Conservation (phyloP, 495 filamentous ascomycete species). For the Penicillium salamii region DNA sequence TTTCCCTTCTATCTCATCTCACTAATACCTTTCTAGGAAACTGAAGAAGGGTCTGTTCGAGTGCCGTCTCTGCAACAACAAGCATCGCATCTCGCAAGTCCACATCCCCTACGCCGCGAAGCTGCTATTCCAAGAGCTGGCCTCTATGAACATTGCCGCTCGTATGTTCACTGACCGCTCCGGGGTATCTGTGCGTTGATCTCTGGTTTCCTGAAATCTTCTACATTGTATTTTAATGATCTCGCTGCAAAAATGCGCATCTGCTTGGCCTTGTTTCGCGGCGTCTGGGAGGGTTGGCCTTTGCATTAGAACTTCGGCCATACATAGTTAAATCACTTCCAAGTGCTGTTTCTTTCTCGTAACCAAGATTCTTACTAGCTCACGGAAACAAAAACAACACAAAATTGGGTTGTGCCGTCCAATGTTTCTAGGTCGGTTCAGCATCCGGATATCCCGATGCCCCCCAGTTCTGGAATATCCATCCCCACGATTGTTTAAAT, state of each 20-base stretch:
- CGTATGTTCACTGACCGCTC: slow-evolving; percentile 86
- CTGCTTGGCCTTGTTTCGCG: slow-evolving; percentile 19
- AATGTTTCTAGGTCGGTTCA: background rate
- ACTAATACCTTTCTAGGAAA: slow-evolving; percentile 59
- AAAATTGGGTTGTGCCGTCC: no score
- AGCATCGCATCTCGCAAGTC: slow-evolving; percentile 94
- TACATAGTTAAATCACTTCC: slow-evolving; percentile 22
- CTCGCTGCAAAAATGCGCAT: slow-evolving; percentile 25
- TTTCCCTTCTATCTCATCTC: background rate
- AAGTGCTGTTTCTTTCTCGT: background rate
- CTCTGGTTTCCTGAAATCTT: slow-evolving; percentile 8
- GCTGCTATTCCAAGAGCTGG: slow-evolving; percentile 96
- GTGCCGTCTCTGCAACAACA: slow-evolving; percentile 96
- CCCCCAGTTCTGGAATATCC: background rate
- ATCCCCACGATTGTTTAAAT: background rate
- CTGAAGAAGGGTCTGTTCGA: slow-evolving; percentile 92
- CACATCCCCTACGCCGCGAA: slow-evolving; percentile 98
- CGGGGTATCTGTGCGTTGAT: slow-evolving; percentile 46
- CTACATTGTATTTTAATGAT: slow-evolving; percentile 29
- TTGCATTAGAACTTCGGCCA: slow-evolving; percentile 21
- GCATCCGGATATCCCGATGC: background rate
- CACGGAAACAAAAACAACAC: no score
- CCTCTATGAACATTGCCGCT: slow-evolving; percentile 96
- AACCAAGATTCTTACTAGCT: no score
- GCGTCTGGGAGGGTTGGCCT: slow-evolving; percentile 26